Evolutionary conservation across 1,139 yeast species (phyloP), one percentile per base, ranked within the genome.

Genomic region (Taiozyma sp.): DNA sequence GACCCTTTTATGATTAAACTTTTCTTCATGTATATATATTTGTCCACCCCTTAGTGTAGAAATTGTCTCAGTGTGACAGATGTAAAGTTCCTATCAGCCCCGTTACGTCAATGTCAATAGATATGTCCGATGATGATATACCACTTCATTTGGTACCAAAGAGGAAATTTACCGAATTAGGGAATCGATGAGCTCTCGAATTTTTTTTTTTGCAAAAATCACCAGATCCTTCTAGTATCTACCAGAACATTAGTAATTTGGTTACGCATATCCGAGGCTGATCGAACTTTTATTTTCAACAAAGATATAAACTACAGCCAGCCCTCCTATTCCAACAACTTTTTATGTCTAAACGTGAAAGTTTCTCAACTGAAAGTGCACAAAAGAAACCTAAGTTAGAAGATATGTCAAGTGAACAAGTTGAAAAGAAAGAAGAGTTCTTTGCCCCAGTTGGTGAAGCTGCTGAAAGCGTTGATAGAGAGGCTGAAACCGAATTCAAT

Each of bases 371-470:
- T 19, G 41, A 37, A 19, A 37, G 24, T 37, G 14, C 24, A 2
- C 41, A 37, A 19, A 37, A 37, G 41, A 37, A 37, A 37, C 41
- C 41, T n/a, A 37, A 37, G 11, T 19, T 37, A 37, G 41, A 47
- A 46, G 43, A 16, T 6, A 43, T 46, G 53, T 41, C 49, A 19
- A 39, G 43, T 47, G 47, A 46, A 42, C 50, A 47, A 46, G 52
- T 54, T 40, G 48, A 50, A 34, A 53, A 68, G 47, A 57, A 66
- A 29, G 75, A 75, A 53, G 73, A 75, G 26, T 64, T 80, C 47
- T 83, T 83, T 59, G 70, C 76, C 43, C 71, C 79, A 14, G 85
- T 83, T 19, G 88, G 88, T 44, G 79, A 79, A 44, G 79, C 79
- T 51, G 86, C 77, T 11, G 72, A 75, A 56, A 71, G 64, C 26